A percentile compares a stretch with the other conserved stretches of the same genome.
Evolutionary conservation across 2,329 filamentous ascomycete genomes (phyloP).

Genomic region (Aspergillus ustus): DNA sequence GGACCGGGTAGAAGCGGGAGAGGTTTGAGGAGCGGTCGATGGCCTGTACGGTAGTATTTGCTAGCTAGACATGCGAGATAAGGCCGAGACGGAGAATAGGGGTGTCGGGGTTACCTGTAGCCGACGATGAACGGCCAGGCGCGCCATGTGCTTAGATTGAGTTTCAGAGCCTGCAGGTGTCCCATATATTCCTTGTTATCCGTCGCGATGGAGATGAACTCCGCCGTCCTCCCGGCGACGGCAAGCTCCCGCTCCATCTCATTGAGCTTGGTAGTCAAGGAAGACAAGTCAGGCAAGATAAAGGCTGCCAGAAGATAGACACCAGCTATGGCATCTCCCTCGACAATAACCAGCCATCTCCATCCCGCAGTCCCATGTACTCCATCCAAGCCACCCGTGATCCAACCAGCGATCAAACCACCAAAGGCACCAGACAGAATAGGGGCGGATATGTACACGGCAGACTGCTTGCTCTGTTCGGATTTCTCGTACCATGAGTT

Average conservation of each 20-base stretch:
- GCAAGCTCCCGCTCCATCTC: slow-evolving; percentile 31
- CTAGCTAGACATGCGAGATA: not conserved
- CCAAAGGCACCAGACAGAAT: slow-evolving; percentile 7
- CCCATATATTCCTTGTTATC: slow-evolving; percentile 22
- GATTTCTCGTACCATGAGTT: slow-evolving; percentile 2
- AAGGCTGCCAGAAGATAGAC: slow-evolving; percentile 50
- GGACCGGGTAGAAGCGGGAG: slow-evolving; percentile 39
- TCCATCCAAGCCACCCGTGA: not conserved
- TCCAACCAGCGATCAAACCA: slow-evolving; percentile 1
- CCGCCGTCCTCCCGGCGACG: slow-evolving; percentile 26
- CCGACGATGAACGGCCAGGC: slow-evolving; percentile 48
- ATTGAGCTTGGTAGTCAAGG: slow-evolving; percentile 49
- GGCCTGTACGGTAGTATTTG: slow-evolving; percentile 22
- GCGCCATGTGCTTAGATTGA: slow-evolving; percentile 32
- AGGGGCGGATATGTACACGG: slow-evolving; percentile 5
- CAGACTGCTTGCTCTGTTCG: slow-evolving; percentile 4
- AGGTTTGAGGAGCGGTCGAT: slow-evolving; percentile 44
- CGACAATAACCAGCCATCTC: slow-evolving; percentile 8
- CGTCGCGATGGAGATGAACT: slow-evolving; percentile 24
- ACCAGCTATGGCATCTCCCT: slow-evolving; percentile 46
- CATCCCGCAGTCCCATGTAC: slow-evolving; percentile 4
- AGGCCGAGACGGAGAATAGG: not conserved
- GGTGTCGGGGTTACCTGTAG: slow-evolving; percentile 35
- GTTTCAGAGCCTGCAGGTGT: slow-evolving; percentile 26
- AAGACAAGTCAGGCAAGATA: slow-evolving; percentile 56